These are phyloP conservation scores for Sporobolomyces phaffii DNA, from an alignment of 768 basidiomycete genomes.

Conservation along the genomic window DNA sequence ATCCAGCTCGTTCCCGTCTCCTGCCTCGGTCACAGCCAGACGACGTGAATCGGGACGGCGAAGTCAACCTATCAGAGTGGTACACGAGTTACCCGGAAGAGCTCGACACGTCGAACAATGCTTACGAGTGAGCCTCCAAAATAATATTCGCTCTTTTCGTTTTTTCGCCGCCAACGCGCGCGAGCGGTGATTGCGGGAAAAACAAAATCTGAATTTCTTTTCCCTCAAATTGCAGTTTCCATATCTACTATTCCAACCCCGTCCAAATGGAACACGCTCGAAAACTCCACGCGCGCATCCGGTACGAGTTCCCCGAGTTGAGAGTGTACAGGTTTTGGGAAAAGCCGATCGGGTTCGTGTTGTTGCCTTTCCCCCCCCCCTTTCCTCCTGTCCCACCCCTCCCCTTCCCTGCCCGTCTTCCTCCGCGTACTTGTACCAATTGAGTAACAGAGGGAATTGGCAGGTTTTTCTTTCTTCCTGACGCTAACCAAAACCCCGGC, in stretches of 20 bases:
- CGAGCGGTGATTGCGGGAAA: too few species aligned
- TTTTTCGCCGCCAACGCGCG: too few species aligned
- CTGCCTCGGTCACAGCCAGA: background rate
- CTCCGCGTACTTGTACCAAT: too few species aligned
- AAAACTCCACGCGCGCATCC: slow-evolving; percentile 35
- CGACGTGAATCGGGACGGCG: background rate
- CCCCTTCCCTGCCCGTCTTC: too few species aligned
- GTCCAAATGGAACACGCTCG: slow-evolving; percentile 24
- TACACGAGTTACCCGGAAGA: slow-evolving; percentile 20
- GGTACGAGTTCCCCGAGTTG: slow-evolving; percentile 39
- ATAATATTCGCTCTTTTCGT: too few species aligned
- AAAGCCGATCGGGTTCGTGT: slow-evolving; percentile 14
- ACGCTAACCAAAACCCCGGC: too few species aligned
- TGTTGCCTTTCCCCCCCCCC: background rate
- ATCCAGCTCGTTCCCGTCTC: background rate
- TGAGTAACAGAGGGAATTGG: too few species aligned
- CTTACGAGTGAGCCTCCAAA: slow-evolving; percentile 30
- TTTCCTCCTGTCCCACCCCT: too few species aligned
- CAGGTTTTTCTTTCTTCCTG: too few species aligned
- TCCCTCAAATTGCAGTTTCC: slow-evolving; percentile 1
- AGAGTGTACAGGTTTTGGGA: slow-evolving; percentile 37
- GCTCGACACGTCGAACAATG: slow-evolving; percentile 26
- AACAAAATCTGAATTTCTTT: background rate
- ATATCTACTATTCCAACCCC: slow-evolving; percentile 17
- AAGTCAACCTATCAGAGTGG: slow-evolving; percentile 10